phyloP scores from a whole-genome alignment of 2,329 filamentous ascomycete genomes.

The Botrytis galanthina region DNA sequence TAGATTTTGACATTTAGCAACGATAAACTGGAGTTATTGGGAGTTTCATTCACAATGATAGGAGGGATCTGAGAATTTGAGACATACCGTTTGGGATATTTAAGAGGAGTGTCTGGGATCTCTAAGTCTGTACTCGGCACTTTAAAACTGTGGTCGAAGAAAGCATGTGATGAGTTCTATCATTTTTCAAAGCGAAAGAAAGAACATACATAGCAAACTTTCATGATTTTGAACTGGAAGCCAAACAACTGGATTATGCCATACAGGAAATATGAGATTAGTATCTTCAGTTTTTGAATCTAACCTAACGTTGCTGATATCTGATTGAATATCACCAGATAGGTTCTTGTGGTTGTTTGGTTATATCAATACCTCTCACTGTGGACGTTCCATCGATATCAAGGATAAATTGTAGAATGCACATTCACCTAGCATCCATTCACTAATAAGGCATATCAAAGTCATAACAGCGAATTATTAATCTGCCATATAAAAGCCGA shows the following conservation, averaged over 20 bases:
- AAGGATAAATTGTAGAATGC: neutral
- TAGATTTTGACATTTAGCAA: neutral
- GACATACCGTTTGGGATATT: neutral
- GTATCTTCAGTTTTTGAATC: neutral
- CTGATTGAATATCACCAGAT: neutral
- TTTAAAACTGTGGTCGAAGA: neutral
- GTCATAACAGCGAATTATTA: neutral
- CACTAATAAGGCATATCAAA: neutral
- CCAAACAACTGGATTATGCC: neutral
- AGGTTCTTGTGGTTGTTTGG: neutral
- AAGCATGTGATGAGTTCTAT: neutral
- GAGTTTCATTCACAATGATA: rapidly evolving
- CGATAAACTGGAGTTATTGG: neutral
- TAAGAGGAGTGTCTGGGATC: rapidly evolving
- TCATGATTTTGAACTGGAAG: neutral
- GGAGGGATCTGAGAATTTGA: neutral
- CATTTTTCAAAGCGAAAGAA: neutral
- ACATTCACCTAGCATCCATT: neutral
- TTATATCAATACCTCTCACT: neutral
- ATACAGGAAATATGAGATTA: neutral
- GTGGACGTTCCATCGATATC: neutral
- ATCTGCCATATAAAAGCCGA: neutral
- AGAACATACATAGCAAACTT: rapidly evolving
- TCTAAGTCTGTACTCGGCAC: neutral
- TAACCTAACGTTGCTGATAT: rapidly evolving